Percentiles rank a stretch among this genome's conserved stretches.
Conservation (phyloP, 1,284 basidiomycete species). For the Ustilago loliicola region DNA sequence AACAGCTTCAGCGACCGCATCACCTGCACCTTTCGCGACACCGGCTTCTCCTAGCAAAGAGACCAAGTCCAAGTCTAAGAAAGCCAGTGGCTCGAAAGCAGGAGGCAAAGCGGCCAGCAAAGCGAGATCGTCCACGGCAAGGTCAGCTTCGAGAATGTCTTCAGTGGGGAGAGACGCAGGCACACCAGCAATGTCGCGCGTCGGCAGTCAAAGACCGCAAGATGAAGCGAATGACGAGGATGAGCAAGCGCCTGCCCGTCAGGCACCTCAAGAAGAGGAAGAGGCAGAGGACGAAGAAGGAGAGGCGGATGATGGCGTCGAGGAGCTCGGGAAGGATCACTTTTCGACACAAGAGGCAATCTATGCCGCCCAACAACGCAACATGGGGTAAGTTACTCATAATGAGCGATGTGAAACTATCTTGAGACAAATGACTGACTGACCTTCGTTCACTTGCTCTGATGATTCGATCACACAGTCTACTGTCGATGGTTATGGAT, state of each 20-base stretch:
- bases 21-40: slow-evolving; percentile 39
- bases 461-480: slow-evolving; percentile 60
- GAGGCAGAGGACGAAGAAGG: slow-evolving; percentile 62
- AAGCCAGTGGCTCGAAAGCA: slow-evolving; percentile 24
- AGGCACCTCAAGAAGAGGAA: slow-evolving; percentile 25
- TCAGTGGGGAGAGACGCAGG: slow-evolving; percentile 39
- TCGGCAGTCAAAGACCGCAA: slow-evolving; percentile 27
- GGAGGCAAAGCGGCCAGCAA: slow-evolving; percentile 30
- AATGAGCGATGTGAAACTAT: not conserved
- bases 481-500: slow-evolving; percentile 87
- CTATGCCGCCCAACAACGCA: slow-evolving; percentile 70
- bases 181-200: slow-evolving; percentile 32
- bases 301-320: slow-evolving; percentile 65
- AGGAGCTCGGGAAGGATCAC: slow-evolving; percentile 63
- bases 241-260: slow-evolving; percentile 12
- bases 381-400: slow-evolving; percentile 47
- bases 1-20: slow-evolving; percentile 20
- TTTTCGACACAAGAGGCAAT: slow-evolving; percentile 64
- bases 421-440: no score
- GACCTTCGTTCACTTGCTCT: no score
- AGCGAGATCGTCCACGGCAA: slow-evolving; percentile 29
- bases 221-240: slow-evolving; percentile 40
- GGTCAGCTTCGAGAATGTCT: slow-evolving; percentile 43
- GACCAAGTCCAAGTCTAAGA: slow-evolving; percentile 23
- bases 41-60: slow-evolving; percentile 28